phyloP scores from a whole-genome alignment of 371 early-diverging fungal genomes.

The Lichtheimia ornata region DNA sequence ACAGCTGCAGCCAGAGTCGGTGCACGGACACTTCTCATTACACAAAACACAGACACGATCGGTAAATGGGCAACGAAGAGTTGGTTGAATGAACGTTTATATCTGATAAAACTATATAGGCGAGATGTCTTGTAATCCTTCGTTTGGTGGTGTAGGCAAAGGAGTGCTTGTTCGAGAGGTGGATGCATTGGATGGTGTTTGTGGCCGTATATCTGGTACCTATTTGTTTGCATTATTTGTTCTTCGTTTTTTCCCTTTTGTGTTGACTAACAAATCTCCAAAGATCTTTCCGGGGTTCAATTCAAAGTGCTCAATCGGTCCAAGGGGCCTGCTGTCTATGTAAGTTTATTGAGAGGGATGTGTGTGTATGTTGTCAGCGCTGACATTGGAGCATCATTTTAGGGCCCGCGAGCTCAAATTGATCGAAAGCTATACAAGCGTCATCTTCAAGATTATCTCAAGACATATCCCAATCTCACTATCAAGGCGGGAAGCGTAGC shows the following conservation, averaged over 20 bases:
- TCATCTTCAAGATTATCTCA: conserved; percentile 67
- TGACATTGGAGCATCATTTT: background rate
- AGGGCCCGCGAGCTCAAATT: conserved; percentile 85
- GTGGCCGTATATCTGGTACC: conserved; percentile 71
- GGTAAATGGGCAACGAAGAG: conserved; percentile 30
- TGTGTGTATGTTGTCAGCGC: background rate
- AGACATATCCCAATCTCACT: conserved; percentile 70
- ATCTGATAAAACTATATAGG: conserved; percentile 35
- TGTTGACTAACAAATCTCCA: background rate
- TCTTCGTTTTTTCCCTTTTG: conserved; percentile 1
- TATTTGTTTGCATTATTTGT: background rate
- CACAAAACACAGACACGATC: conserved; percentile 77
- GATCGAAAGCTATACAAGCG: conserved; percentile 80
- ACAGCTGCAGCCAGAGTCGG: conserved; percentile 84
- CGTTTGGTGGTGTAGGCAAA: conserved; percentile 88
- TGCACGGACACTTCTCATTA: conserved; percentile 75
- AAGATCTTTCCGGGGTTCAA: conserved; percentile 83
- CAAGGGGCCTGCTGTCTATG: conserved; percentile 88
- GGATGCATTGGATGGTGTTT: conserved; percentile 86
- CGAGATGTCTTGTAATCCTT: conserved; percentile 91
- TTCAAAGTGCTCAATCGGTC: conserved; percentile 85
- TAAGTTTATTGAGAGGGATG: conserved; percentile 15
- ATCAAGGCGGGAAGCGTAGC: conserved; percentile 73
- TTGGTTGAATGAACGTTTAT: no score
- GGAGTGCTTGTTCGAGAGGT: conserved; percentile 82